Base-by-base conservation (phyloP, 768 basidiomycete genomes). In the Wakefieldia striispora region DNA sequence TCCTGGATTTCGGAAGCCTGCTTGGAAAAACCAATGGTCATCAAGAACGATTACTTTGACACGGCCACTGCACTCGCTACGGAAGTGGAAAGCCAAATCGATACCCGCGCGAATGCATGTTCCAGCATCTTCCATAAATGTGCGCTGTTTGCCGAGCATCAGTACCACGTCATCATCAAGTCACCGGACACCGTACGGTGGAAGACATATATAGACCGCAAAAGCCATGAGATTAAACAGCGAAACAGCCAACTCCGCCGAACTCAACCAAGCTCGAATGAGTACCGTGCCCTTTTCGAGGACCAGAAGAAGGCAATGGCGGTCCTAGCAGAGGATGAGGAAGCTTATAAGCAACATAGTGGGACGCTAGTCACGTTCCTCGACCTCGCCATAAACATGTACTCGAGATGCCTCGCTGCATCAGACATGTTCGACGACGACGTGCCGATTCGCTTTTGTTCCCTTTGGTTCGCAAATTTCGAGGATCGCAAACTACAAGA, bases 391-490 rank as follows among this genome's bases (percentile, higher is more conserved):
- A 74, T 97, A 48, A 76, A 83, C 35, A 95, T 95, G 91, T 94
- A 91, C 68, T 86, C 92, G 3, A 78, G 75, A 16, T 86, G 86
- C 51, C 75, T 99, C 34, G 71, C 78, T 24, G 65, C 76, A 1
- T 88, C 89, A 0, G 85, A 92, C 57, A 69, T 69, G 0, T 86
- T 82, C 53, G 91, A 98, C 62, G 83, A 85, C 47, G 83, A 88
- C 45, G 83, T 81, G 1, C 75, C 86, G 4, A 88, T 93, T 45
- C 83, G 91, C 11, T 75, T 99, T 24, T 86, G 83, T 56, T 94
- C 95, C 2, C 76, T 98, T 3, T 98, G 95, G 97, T 84, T 97
- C 53, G 81, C 87, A 1, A 91, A 93, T 60, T 88, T 93, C 55
- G 81, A 87, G 36, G 78, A 84, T 53, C 67, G 63, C 39, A 64